Percentiles rank a stretch among this genome's conserved stretches.
These are phyloP conservation scores for Blastobotrys terrestris DNA, from an alignment of 805 yeast species.

Conservation along the genomic window DNA sequence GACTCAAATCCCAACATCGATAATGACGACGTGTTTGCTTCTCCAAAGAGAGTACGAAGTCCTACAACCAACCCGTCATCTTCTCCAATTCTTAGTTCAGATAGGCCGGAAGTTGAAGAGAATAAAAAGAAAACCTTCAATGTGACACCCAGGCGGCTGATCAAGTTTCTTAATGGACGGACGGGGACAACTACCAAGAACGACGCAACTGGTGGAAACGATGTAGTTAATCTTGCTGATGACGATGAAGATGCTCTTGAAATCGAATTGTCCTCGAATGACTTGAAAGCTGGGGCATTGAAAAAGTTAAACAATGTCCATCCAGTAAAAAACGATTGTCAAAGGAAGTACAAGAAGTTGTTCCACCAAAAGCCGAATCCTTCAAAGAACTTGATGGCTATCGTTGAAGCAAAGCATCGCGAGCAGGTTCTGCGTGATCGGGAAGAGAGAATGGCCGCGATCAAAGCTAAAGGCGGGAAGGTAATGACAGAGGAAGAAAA, in stretches of 20 bases:
- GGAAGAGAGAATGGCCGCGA: conserved; percentile 13
- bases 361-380: not conserved
- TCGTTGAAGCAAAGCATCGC: conserved; percentile 12
- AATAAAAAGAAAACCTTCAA: not conserved
- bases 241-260: conserved; percentile 20
- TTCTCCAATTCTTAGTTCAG: conserved; percentile 12
- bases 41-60: not conserved
- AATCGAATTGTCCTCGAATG: conserved; percentile 5
- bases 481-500: conserved; percentile 16
- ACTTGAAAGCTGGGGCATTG: not conserved
- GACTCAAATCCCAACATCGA: not conserved
- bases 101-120: not conserved
- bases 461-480: conserved; percentile 17
- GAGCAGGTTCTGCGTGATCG: conserved; percentile 17
- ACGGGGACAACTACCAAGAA: not conserved
- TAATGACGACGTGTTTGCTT: conserved; percentile 1
- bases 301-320: conserved; percentile 7
- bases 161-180: conserved; percentile 11
- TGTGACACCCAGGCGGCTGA: conserved; percentile 12
- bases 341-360: not conserved
- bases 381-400: not conserved
- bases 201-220: too few species aligned
- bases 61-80: conserved; percentile 8
- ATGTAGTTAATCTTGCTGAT: not conserved
- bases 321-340: not conserved